phyloP scores from a whole-genome alignment of 169 alveolate genomes.

The Plasmodium knowlesi region DNA sequence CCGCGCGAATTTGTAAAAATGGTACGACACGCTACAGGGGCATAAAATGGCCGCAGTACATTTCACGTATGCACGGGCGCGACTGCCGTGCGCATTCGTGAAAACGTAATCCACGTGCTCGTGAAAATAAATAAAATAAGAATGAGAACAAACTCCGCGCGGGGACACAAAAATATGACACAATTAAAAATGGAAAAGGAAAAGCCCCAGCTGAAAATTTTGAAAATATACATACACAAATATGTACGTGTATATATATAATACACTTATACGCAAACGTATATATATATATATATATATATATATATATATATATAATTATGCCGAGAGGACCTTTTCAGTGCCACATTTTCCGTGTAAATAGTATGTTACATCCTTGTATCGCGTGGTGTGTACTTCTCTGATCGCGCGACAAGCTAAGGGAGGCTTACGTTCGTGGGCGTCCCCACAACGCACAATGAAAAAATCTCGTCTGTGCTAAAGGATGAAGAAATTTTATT shows the following conservation, averaged over 20 bases:
- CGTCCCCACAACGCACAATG: background rate
- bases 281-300: background rate
- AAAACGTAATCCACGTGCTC: too few species aligned
- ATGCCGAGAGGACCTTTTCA: background rate
- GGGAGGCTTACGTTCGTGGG: background rate
- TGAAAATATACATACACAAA: conserved; percentile 4
- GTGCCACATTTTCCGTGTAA: background rate
- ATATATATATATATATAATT: background rate
- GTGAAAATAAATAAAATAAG: background rate
- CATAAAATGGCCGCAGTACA: background rate
- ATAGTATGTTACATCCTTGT: background rate
- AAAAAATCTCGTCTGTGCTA: background rate
- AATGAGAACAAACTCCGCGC: background rate
- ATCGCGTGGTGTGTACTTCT: background rate
- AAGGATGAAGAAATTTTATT: background rate
- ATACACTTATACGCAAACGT: background rate
- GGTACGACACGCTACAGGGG: background rate
- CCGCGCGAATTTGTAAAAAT: background rate
- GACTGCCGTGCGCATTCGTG: background rate
- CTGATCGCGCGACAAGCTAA: background rate
- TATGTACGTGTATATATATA: background rate
- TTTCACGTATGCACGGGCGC: background rate
- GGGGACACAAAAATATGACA: background rate
- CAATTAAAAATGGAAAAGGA: background rate
- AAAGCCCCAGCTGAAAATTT: background rate